Base-by-base conservation (phyloP, 1,139 yeast genomes). In the Suhomyces choctaworum region DNA sequence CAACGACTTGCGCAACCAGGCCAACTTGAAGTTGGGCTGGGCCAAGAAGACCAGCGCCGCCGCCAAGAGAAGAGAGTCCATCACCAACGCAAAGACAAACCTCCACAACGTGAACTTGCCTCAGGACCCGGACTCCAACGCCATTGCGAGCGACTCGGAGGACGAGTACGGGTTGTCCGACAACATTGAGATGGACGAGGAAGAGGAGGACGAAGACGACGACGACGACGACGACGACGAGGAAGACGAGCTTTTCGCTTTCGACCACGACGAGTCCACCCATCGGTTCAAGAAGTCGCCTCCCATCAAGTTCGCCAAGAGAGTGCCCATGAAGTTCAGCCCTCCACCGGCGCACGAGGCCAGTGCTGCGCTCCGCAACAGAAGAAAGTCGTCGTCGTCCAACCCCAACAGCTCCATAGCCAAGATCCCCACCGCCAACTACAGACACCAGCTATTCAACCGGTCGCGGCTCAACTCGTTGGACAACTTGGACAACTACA, bases 41-140 rank as follows among this genome's bases (percentile, higher is more conserved):
- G 55, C 76, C 51, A 64, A 72, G 58, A 58, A 69, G 48, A 45
- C 50, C 39, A 41, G 41, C 8, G 54, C 27, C 3, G 22, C 34
- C 17, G 12, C 40, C 11, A 24, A 27, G 14, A 54, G 81, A 50
- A 62, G 86, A 42, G 82, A 78, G 47, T 73, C 81, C 16, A 80
- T 80, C 34, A 75, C 83, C 16, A 70, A 66, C 46, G 58, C 66
- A 22, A 57, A 56, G 29, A 58, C 66, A 16, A 77, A 73, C 45
- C 55, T 70, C 27, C 80, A 76, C 52, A 67, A 65, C 45, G 48
- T 70, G 16, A 66, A 61, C 40, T 52, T 77, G 6, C 82, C 82
- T 37, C 52, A 47, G 33, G 75, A 68, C 41, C 46, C 35, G 17
- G 35, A 31, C 30, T 34, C 27, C 31, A 34, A 36, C 17, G 71